phyloP scores from a whole-genome alignment of 495 filamentous ascomycete species.

The Choiromyces venosus region DNA sequence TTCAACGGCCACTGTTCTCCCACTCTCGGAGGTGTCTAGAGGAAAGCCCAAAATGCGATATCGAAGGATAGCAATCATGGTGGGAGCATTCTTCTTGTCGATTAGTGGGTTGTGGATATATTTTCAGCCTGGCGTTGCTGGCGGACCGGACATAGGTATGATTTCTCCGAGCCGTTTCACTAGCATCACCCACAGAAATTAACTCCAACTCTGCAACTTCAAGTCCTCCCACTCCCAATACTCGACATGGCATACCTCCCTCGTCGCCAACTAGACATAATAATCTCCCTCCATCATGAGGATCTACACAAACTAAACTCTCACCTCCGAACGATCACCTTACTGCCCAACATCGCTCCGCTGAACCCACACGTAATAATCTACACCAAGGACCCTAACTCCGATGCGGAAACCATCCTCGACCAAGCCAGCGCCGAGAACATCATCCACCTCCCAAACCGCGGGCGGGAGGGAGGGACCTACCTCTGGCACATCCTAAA shows the following conservation, averaged over 20 bases:
- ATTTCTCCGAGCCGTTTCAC: too few relatives aligned
- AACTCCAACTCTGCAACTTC: too few relatives aligned
- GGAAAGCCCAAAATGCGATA: too few relatives aligned
- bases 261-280: slow-evolving; percentile 2
- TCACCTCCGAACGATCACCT: slow-evolving; percentile 1
- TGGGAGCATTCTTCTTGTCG: too few relatives aligned
- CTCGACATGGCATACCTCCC: not conserved
- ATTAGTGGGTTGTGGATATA: too few relatives aligned
- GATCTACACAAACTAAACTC: slow-evolving; percentile 1
- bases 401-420: slow-evolving; percentile 1
- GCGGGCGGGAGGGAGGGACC: slow-evolving; percentile 47
- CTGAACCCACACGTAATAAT: not conserved
- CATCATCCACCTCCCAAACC: slow-evolving; percentile 36
- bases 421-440: not conserved
- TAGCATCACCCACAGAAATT: too few relatives aligned
- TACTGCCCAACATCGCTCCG: not conserved
- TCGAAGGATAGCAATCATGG: too few relatives aligned
- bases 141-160: too few relatives aligned
- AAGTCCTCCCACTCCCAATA: not conserved
- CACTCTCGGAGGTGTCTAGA: too few relatives aligned
- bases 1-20: too few relatives aligned
- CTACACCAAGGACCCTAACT: slow-evolving; percentile 2
- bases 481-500: slow-evolving; percentile 47
- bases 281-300: not conserved
- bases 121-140: too few relatives aligned